phyloP scores from a whole-genome alignment of 495 filamentous ascomycete genomes.

The Lophium mytilinum region DNA sequence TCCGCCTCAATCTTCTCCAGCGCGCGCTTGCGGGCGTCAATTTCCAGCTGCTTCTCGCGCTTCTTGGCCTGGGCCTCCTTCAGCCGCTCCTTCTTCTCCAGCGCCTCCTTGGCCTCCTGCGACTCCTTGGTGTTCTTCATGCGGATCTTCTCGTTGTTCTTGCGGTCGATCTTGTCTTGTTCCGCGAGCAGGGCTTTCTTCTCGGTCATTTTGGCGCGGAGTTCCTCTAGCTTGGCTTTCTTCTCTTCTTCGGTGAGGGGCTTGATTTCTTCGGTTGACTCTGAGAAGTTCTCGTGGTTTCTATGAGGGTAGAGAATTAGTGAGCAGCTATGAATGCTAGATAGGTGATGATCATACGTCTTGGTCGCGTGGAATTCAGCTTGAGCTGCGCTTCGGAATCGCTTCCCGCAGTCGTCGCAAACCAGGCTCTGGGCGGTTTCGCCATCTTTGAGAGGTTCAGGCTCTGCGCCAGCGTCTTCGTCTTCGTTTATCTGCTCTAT shows the following conservation, averaged over 20 bases:
- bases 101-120: constrained; percentile 44
- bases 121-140: constrained; percentile 44
- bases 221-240: constrained; percentile 63
- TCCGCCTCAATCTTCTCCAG: constrained; percentile 88
- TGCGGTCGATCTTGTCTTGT: constrained; percentile 73
- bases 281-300: constrained; percentile 82
- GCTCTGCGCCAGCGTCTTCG: constrained; percentile 45
- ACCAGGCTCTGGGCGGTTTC: constrained; percentile 57
- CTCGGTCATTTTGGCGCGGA: constrained; percentile 61
- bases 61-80: constrained; percentile 81
- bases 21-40: constrained; percentile 77
- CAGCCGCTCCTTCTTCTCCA: constrained; percentile 76
- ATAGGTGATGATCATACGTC: constrained; percentile 44
- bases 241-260: constrained; percentile 87
- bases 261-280: constrained; percentile 84
- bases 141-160: constrained; percentile 92
- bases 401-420: constrained; percentile 91
- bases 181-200: constrained; percentile 63
- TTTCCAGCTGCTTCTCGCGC: constrained; percentile 79
- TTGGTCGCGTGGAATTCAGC: constrained; percentile 88
- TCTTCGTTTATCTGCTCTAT: constrained; percentile 67
- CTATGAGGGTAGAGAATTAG: constrained; percentile 29
- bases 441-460: constrained; percentile 50
- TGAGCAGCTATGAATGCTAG: neutral
- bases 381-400: constrained; percentile 68